A percentile compares a stretch with the other conserved stretches of the same genome.
These are phyloP conservation scores for Trametes meyenii DNA, from an alignment of 768 basidiomycete genomes.

Conservation along the genomic window DNA sequence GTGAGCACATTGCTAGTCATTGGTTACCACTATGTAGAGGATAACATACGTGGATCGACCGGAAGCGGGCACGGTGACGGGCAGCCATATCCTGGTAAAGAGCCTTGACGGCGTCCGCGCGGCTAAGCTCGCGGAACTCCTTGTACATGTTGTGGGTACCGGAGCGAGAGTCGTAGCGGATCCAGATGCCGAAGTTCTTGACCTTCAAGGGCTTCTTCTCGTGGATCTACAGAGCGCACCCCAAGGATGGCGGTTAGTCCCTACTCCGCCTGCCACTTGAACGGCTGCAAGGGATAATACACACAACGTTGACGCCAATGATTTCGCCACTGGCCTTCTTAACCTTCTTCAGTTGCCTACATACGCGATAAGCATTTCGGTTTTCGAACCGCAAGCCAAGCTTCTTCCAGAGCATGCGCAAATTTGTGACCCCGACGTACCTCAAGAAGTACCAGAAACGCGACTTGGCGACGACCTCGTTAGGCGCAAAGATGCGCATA, in stretches of 20 bases:
- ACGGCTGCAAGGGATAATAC: slow-evolving; percentile 71
- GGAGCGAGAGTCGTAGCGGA: slow-evolving; percentile 98
- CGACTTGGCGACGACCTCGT: slow-evolving; percentile 98
- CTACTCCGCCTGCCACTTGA: slow-evolving; percentile 88
- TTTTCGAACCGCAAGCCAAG: not conserved
- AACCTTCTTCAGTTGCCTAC: slow-evolving; percentile 95
- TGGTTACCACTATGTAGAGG: not conserved
- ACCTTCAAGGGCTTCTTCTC: slow-evolving; percentile 98
- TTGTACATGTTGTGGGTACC: slow-evolving; percentile 99
- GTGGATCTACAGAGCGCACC: slow-evolving; percentile 69
- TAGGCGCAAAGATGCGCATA: slow-evolving; percentile 99
- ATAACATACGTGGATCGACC: slow-evolving; percentile 88
- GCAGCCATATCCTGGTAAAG: slow-evolving; percentile 99
- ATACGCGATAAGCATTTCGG: not conserved
- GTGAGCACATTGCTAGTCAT: not conserved
- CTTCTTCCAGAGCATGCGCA: not conserved
- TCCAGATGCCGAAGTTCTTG: slow-evolving; percentile 99
- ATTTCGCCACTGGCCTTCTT: slow-evolving; percentile 99
- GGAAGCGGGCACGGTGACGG: slow-evolving; percentile 97
- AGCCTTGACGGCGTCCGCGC: slow-evolving; percentile 93
- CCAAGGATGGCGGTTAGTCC: slow-evolving; percentile 38
- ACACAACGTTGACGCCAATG: slow-evolving; percentile 95
- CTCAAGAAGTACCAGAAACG: slow-evolving; percentile 99
- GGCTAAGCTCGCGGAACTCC: slow-evolving; percentile 94
- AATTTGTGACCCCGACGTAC: slow-evolving; percentile 43